Evolutionary conservation across 495 filamentous ascomycete species (phyloP).

Genomic region (Aspergillus diversus): DNA sequence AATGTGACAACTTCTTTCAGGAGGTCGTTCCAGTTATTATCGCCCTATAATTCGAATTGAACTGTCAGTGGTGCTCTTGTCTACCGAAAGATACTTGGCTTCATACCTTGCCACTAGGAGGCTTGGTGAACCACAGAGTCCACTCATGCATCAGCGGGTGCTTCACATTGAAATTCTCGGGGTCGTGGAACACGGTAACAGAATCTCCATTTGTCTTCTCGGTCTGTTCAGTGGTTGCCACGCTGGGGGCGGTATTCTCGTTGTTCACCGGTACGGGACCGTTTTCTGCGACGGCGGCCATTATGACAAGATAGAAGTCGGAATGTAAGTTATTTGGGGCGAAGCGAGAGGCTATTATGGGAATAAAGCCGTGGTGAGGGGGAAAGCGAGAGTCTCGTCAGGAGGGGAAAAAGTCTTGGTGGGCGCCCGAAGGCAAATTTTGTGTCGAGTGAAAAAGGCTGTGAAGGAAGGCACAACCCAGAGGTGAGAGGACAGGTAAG

Average conservation of each 20-base stretch:
- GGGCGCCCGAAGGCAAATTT: slow-evolving; percentile 28
- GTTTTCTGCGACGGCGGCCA: slow-evolving; percentile 51
- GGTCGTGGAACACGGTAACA: slow-evolving; percentile 94
- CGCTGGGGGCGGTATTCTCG: slow-evolving; percentile 45
- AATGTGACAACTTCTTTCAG: slow-evolving; percentile 98
- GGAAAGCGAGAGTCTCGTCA: slow-evolving; percentile 25
- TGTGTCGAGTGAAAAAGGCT: slow-evolving; percentile 24
- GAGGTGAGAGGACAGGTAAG: slow-evolving; percentile 4
- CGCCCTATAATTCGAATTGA: slow-evolving; percentile 59
- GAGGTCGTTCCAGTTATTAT: slow-evolving; percentile 98
- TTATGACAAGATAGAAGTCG: slow-evolving; percentile 26
- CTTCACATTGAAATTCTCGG: slow-evolving; percentile 98
- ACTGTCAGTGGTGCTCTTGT: slow-evolving; percentile 21
- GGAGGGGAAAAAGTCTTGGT: slow-evolving; percentile 36
- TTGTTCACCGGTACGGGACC: slow-evolving; percentile 41
- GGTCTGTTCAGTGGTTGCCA: slow-evolving; percentile 33
- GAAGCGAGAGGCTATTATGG: slow-evolving; percentile 19
- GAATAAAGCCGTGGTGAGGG: slow-evolving; percentile 23
- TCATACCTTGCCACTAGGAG: slow-evolving; percentile 89
- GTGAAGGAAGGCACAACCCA: slow-evolving; percentile 37
- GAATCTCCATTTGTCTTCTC: slow-evolving; percentile 54
- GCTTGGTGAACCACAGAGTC: slow-evolving; percentile 99
- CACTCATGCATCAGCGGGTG: slow-evolving; percentile 94
- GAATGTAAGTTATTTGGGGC: slow-evolving; percentile 8
- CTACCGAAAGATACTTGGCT: background rate